Evolutionary conservation across 306 rosid genomes (phyloP).

Genomic region (Gastrolobium bilobum): DNA sequence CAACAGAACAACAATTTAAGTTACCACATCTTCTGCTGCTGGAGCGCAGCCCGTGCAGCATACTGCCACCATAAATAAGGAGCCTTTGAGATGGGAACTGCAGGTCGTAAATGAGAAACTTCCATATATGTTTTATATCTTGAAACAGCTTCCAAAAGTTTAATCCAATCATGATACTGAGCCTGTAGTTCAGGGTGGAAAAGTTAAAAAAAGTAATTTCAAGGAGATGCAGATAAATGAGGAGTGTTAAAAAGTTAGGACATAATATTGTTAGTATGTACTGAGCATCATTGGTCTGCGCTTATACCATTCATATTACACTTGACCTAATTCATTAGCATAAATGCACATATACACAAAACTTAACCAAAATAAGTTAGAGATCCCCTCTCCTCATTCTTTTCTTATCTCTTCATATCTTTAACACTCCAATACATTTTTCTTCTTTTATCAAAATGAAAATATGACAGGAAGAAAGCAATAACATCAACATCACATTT

Average conservation of each 20-base stretch:
- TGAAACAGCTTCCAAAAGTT: slow-evolving; percentile 88
- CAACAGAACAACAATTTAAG: slow-evolving; percentile 39
- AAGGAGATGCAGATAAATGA: background rate
- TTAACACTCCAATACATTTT: background rate
- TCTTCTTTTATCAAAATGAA: background rate
- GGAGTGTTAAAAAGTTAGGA: slow-evolving; percentile 17
- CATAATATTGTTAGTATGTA: background rate
- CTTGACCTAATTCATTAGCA: background rate
- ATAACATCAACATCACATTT: too few species aligned
- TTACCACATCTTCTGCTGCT: slow-evolving; percentile 93
- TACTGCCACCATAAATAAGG: slow-evolving; percentile 88
- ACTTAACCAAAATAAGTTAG: background rate
- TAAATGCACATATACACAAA: background rate
- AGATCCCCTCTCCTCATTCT: background rate
- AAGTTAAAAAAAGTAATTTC: slow-evolving; percentile 26
- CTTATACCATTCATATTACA: background rate
- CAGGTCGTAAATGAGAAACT: slow-evolving; percentile 87
- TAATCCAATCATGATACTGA: slow-evolving; percentile 95
- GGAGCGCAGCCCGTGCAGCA: slow-evolving; percentile 86
- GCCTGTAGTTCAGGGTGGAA: slow-evolving; percentile 56
- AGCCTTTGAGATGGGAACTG: slow-evolving; percentile 70
- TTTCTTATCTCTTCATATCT: background rate
- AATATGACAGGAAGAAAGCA: background rate
- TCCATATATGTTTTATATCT: slow-evolving; percentile 85
- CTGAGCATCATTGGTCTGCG: background rate